Percentiles rank a stretch among this genome's conserved stretches.
These are phyloP conservation scores for Penicillium bovifimosum DNA, from an alignment of 495 filamentous ascomycete species.

Conservation along the genomic window DNA sequence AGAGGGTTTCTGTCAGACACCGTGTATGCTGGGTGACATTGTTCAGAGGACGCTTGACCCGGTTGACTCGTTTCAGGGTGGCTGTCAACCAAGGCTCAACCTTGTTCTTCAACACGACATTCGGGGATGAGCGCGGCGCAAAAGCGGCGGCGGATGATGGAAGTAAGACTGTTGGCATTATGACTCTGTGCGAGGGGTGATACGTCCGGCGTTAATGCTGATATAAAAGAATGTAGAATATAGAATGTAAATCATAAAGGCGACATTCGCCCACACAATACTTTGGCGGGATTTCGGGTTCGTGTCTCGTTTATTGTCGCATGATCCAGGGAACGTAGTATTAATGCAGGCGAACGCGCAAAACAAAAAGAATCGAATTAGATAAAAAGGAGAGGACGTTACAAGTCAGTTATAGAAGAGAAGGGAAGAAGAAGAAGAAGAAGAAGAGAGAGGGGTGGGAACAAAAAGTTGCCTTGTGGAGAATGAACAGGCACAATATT, in stretches of 20 bases:
- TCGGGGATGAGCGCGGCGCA: constrained; percentile 90
- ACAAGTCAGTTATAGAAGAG: constrained; percentile 25
- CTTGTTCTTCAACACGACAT: constrained; percentile 87
- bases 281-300: constrained; percentile 15
- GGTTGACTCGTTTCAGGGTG: constrained; percentile 94
- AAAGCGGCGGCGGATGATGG: constrained; percentile 95
- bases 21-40: constrained; percentile 93
- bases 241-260: constrained; percentile 35
- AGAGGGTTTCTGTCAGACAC: constrained; percentile 95
- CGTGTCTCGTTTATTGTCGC: constrained; percentile 4
- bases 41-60: constrained; percentile 95
- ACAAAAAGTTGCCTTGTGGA: neutral
- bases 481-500: constrained; percentile 12
- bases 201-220: constrained; percentile 23
- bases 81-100: constrained; percentile 97
- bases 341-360: constrained; percentile 46
- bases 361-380: constrained; percentile 40
- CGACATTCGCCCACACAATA: constrained; percentile 44
- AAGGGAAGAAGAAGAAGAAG: constrained; percentile 17
- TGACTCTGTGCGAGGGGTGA: constrained; percentile 35
- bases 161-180: constrained; percentile 87
- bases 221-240: constrained; percentile 30
- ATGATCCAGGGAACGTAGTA: constrained; percentile 22
- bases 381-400: constrained; percentile 48
- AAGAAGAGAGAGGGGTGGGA: constrained; percentile 14